Evolutionary conservation across 1,284 basidiomycete species (phyloP).

Genomic region (Sanguinoderma infundibulare): DNA sequence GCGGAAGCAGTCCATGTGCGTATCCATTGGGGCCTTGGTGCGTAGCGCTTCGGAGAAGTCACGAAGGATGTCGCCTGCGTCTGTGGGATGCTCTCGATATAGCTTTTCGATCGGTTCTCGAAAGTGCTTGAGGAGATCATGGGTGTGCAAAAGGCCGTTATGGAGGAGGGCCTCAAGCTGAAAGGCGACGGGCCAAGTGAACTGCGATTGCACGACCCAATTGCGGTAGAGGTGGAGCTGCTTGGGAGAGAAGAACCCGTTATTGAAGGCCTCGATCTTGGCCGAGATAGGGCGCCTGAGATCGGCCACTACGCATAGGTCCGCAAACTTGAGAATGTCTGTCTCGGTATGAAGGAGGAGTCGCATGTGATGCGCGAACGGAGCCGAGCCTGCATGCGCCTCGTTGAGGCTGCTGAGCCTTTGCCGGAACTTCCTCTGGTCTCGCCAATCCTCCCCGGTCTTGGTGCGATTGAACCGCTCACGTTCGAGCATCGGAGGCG

Average conservation of each 20-base stretch:
- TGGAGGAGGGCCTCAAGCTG: conserved; percentile 70
- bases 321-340: conserved; percentile 49
- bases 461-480: conserved; percentile 58
- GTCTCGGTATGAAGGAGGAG: conserved; percentile 51
- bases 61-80: conserved; percentile 53
- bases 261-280: conserved; percentile 50
- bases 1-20: conserved; percentile 54
- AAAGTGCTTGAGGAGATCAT: conserved; percentile 52
- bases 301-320: conserved; percentile 58
- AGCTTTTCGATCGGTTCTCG: conserved; percentile 47
- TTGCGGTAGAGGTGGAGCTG: conserved; percentile 48
- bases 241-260: conserved; percentile 53
- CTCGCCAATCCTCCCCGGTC: conserved; percentile 42
- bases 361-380: conserved; percentile 71
- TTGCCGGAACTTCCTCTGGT: conserved; percentile 52
- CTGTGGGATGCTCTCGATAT: conserved; percentile 34
- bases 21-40: conserved; percentile 45
- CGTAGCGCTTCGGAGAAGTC: conserved; percentile 52
- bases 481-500: conserved; percentile 63
- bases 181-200: conserved; percentile 66
- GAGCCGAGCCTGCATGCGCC: conserved; percentile 57
- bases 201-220: conserved; percentile 46
- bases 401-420: conserved; percentile 59
- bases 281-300: conserved; percentile 42
- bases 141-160: conserved; percentile 60